phyloP scores from a whole-genome alignment of 2,329 filamentous ascomycete genomes.

The Colletotrichum paranaense region DNA sequence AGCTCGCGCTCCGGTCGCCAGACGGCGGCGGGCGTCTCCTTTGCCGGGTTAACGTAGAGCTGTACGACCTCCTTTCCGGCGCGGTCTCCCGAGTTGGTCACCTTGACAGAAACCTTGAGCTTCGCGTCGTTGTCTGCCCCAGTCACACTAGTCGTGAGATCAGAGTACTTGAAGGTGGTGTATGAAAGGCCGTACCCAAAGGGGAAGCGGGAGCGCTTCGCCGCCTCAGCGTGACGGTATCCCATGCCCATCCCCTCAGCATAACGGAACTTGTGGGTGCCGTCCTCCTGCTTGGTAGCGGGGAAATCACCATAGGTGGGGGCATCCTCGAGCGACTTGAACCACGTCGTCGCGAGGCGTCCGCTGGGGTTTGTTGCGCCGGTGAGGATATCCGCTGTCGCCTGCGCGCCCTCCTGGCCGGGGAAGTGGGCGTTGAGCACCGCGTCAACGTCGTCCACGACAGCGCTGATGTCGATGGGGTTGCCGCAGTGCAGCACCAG shows the following conservation, averaged over 20 bases:
- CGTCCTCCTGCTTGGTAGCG: constrained; percentile 19
- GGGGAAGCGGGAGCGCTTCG: constrained; percentile 12
- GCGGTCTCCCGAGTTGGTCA: constrained; percentile 42
- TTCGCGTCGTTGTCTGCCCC: constrained; percentile 38
- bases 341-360: constrained; percentile 33
- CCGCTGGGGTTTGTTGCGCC: constrained; percentile 32
- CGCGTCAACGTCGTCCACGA: constrained; percentile 31
- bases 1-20: constrained; percentile 36
- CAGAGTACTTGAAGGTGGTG: constrained; percentile 26
- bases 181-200: constrained; percentile 32
- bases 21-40: not conserved
- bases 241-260: constrained; percentile 24
- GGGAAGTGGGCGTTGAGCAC: constrained; percentile 33
- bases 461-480: constrained; percentile 30
- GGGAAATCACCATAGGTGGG: constrained; percentile 34
- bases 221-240: constrained; percentile 23
- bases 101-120: constrained; percentile 57
- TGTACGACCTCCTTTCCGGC: constrained; percentile 44
- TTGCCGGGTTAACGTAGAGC: constrained; percentile 42
- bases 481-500: constrained; percentile 30
- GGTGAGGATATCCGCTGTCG: constrained; percentile 29
- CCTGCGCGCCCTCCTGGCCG: constrained; percentile 32
- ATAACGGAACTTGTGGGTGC: not conserved
- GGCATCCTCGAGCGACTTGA: constrained; percentile 28
- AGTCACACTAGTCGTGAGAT: not conserved